Evolutionary conservation across 2,329 filamentous ascomycete species (phyloP), one percentile per base, ranked within the genome.

Genomic region (Fusarium keratoplasticum): DNA sequence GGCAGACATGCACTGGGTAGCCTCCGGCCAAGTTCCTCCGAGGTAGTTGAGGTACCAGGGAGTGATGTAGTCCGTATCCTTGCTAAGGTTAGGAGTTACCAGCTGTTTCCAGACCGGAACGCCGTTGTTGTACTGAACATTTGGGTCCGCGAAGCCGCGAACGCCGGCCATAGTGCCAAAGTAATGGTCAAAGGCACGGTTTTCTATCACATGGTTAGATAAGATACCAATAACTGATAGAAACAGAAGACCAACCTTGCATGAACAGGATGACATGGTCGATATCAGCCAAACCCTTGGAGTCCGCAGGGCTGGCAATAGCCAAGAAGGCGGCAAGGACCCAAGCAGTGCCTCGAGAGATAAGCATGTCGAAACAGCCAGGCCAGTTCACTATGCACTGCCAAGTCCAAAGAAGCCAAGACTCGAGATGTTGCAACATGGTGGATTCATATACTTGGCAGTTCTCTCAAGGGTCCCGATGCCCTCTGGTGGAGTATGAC

Each of bases 361-460:
- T 22, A 20, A 58, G 8, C 54, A 58, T 58, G 13, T 29, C 54
- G 20, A 58, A 38, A 27, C 33, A 40, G 6, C 33, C 35, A 35
- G 11, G 18, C 16, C 7, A 31, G 29, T 27, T 35, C 13, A 9
- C 6, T 27, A 38, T 31, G 9, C 16, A 20, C 7, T 27, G 38
- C 22, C 6, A 29, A 36, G 36, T 18, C 35, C 38, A 54, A 11
- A 40, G 25, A 25, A 57, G 22, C 20, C 61, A 44, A 55, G 80
- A 79, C 86, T 75, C 89, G 87, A 79, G 89, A 89, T 13, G 89
- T 84, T 13, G 89, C 84, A 31, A 89, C 87, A 86, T 90, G 88
- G 27, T 89, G 83, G 66, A 89, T 87, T 55, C 16, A 69, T 55
- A 38, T 52, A 55, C 27, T 40, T 52, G 16, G 31, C 22, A 14